Base-by-base conservation (phyloP, 2,329 filamentous ascomycete genomes). In the Sporothrix variecibatus region DNA sequence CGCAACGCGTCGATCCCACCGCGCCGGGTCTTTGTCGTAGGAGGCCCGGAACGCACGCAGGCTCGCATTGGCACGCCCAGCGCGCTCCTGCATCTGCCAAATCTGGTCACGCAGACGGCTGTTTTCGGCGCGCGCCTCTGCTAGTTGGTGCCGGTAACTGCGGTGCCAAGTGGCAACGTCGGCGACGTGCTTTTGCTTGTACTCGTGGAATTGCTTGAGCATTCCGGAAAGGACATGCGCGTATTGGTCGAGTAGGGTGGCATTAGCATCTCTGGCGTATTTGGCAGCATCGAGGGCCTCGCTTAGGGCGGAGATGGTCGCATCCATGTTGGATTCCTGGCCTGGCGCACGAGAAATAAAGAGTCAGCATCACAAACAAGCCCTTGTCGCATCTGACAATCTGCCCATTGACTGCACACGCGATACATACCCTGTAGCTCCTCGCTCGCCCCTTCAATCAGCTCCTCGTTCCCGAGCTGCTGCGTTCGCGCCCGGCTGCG, bases 141-240 rank as follows among this genome's bases (percentile, higher is more conserved):
- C 89, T 51, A 92, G 86, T 82, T 92, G 90, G 34, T 86, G 82
- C 8, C 90, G 88, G 83, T 92, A 92, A 74, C 87, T 90, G 73
- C 86, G 88, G 82, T 92, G 90, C 90, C 90, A 92, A 28, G 88
- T 82, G 6, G 87, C 84, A 23, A 91, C 88, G 78, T 92, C 90
- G 68, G 84, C 83, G 64, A 91, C 86, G 79, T 91, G 89, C 76
- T 87, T 87, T 74, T 87, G 85, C 80, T 92, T 91, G 85, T 91
- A 92, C 49, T 88, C 86, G 83, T 92, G 90, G 79, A 91, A 88
- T 78, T 91, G 89, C 78, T 87, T 86, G 43, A 91, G 86, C 82
- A 91, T 88, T 64, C 85, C 82, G 62, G 86, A 84, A 74, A 91
- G 83, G 38, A 86, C 87, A 73, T 84, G 84, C 65, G 89, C 89